Conservation (phyloP, 2,329 filamentous ascomycete species). For the Colletotrichum brevisporum region DNA sequence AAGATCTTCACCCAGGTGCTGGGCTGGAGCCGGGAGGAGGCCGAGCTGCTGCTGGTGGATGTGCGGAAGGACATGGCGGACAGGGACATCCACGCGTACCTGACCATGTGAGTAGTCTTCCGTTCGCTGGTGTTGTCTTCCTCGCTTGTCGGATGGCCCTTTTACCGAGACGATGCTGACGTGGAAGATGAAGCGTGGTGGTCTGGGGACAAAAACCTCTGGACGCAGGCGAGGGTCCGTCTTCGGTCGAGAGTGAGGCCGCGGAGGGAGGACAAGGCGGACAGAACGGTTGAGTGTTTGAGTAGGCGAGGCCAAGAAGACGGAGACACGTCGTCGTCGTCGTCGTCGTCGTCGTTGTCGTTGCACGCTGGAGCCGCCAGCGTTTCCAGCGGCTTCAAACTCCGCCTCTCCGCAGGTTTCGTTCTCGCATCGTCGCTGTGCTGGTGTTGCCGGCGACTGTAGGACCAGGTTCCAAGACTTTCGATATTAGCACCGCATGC, state of each 20-base stretch:
- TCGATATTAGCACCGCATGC: constrained; percentile 8
- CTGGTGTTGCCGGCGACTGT: neutral
- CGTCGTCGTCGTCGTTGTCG: neutral
- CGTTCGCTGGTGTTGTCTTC: neutral
- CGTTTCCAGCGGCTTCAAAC: neutral
- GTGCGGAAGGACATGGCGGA: constrained; percentile 50
- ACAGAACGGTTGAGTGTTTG: neutral
- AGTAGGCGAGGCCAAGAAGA: neutral
- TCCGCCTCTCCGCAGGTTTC: neutral
- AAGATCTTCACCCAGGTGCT: constrained; percentile 49
- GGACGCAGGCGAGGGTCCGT: neutral
- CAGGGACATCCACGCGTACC: constrained; percentile 50
- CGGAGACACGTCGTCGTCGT: neutral
- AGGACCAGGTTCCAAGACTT: neutral
- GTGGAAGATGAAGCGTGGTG: constrained; percentile 6
- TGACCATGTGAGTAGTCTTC: constrained; percentile 45
- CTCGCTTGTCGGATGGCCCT: no score
- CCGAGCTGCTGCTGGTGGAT: constrained; percentile 49
- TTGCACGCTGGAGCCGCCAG: no score
- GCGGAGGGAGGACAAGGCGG: neutral
- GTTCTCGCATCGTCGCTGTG: neutral
- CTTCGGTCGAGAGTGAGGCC: neutral
- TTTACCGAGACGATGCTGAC: neutral
- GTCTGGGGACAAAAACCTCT: constrained; percentile 30
- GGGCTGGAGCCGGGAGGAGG: constrained; percentile 49